Evolutionary conservation across 2,329 filamentous ascomycete genomes (phyloP), one percentile per base, ranked within the genome.

Genomic region (Colletotrichum destructivum): DNA sequence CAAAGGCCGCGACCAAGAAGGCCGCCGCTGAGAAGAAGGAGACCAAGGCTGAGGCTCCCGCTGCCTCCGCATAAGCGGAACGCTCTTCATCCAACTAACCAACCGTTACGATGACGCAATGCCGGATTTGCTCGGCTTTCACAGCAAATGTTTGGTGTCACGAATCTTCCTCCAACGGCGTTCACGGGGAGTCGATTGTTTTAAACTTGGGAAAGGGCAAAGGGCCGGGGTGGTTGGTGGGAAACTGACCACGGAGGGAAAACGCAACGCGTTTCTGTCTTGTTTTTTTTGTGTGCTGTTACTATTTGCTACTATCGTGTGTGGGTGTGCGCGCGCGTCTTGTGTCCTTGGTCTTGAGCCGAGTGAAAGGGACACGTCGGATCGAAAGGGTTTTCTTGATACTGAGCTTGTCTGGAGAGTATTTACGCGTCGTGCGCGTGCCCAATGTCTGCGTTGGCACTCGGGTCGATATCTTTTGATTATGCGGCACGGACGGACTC

Each of bases 1-100:
- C 83, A 81, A 83, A 84, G 76, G 79, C 82, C 51, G 75, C 76
- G 31, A 35, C 31, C 31, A 83, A 84, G 82, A 83, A 84, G 76
- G 79, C 82, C 52, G 75, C 76, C 63, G 75, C 76, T 62, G 78
- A 82, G 62, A 84, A 84, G 82, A 72, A 73, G 60, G 69, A 72
- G 69, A 16, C 69, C 47, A 72, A 72, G 66, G 60, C 70, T 5
- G 70, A 72, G 66, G 57, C 66, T 11, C 54, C 71, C 42, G 59
- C 72, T 23, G 71, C 71, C 46, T 49, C 72, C n/a, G 73, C 71
- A 61, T 74, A 62, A 47, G 44, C 21, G 47, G 51, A 40, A 23
- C 31, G 31, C 31, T 35, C 31, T n/a, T 23, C 15, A 9, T 66
- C 4, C 26, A 42, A 26, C 47, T 31, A 56, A 40, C 23, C 56